Base-by-base conservation (phyloP, 108 stramenopile genomes). In the Bacterosira constricta region DNA sequence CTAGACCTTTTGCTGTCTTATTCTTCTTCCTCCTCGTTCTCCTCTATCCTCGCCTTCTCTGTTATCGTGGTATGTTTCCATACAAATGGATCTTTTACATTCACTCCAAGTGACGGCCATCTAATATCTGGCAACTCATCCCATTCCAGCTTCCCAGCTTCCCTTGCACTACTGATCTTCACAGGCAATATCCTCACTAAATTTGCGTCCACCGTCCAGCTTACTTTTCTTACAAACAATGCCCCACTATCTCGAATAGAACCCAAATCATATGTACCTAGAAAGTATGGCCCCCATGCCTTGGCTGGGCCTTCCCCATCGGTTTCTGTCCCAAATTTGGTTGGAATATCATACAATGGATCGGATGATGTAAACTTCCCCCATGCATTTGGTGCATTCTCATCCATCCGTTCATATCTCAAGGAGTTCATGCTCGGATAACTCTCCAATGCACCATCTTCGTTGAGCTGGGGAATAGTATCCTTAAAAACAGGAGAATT, bases 381-480 rank as follows among this genome's bases (percentile, higher is more conserved):
- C 89, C 89, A 81, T n/a, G 92, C 83, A 42, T 80, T 80, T 12
- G 91, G 92, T 26, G 65, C 58, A 65, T 93, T 90, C 50, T 96
- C 92, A 69, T 95, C 94, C 94, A 95, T 95, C 13, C 94, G 88
- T 75, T 95, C 94, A 73, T 92, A 96, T 27, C 95, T 83, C 34
- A 90, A 64, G 35, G 83, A 71, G 23, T 68, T 51, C 79, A 92
- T 83, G 12, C 60, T 45, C 36, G 82, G 79, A 44, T 42, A 69
- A 15, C 37, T 56, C n/a, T 53, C 34, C 35, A 83, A 50, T 18
- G 79, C 56, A 20, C 83, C 83, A 1, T 83, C 57, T 3, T 62
- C 55, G 23, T 70, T 56, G 23, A 87, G 20, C 68, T 66, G 37
- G 0, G 94, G 94, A n/a, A 90, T 17, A 9, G 92, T 89, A 11